Conservation (phyloP, 805 yeast species). For the Pichia californica region DNA sequence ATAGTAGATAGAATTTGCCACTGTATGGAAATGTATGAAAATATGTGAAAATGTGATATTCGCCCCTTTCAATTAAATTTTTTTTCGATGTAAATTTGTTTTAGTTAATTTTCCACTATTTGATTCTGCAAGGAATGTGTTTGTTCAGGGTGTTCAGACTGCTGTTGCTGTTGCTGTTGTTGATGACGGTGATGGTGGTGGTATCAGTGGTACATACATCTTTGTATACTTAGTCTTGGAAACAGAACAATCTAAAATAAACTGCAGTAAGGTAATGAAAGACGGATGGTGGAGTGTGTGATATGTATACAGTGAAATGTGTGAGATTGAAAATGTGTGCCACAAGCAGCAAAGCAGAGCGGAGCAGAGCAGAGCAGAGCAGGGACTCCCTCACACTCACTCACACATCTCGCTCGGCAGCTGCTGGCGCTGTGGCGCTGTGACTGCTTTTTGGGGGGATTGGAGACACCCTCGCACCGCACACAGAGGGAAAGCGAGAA, state of each 20-base stretch:
- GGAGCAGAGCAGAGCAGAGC: neutral
- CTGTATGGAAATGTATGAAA: neutral
- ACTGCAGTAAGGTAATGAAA: neutral
- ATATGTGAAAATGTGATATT: neutral
- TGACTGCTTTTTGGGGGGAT: constrained; percentile 4
- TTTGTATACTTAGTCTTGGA: constrained; percentile 9
- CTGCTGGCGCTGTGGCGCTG: too few species aligned
- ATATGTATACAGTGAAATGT: too few species aligned
- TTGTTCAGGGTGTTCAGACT: too few species aligned
- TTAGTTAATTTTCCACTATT: neutral
- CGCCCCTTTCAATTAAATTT: too few species aligned
- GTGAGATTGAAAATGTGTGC: neutral
- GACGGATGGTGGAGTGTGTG: too few species aligned
- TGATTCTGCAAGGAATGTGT: too few species aligned
- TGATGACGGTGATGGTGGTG: neutral
- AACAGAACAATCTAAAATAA: neutral
- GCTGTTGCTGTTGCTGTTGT: too few species aligned
- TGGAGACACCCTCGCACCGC: neutral
- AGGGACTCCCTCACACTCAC: too few species aligned
- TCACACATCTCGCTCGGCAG: too few species aligned
- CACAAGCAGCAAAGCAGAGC: neutral
- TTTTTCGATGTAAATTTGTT: too few species aligned
- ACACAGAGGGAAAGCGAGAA: neutral
- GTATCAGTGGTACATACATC: constrained; percentile 11
- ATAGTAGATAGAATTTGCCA: too few species aligned